Evolutionary conservation across 2,329 filamentous ascomycete genomes (phyloP), one percentile per base, ranked within the genome.

Genomic region (Mycogone perniciosa): DNA sequence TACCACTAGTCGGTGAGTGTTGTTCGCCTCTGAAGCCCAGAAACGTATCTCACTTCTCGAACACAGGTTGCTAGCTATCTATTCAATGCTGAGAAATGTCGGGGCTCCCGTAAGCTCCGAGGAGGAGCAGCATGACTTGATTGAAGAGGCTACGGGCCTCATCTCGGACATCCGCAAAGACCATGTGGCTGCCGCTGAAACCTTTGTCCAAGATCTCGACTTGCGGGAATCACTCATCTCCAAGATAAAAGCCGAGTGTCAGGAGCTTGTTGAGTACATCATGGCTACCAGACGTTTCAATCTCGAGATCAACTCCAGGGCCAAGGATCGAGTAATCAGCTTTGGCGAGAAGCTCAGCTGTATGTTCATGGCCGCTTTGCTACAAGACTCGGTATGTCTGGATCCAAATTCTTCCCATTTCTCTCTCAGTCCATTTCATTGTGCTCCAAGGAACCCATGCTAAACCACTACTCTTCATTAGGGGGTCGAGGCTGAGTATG

Each of bases 341-440:
- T 90, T 93, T 60, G 93, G 93, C 50, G 93, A 99, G 77, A 97
- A 96, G 73, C 75, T 99, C 59, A 95, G 89, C 70, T 97, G 92
- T 69, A 81, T 85, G 31, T 93, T 93, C 67, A 91, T 99, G 86
- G 81, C 92, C 26, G 84, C 86, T 5, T 71, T 97, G 54, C 71
- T 99, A 57, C 83, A 86, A 64, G 90, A 96, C 62, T 77, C 80
- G 61, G 80, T 82, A 63, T 61, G 61, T 56, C 9, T 8, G n/a
- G 31, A 31, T 11, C 7, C 35, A 30, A 40, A 4, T 42, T 5
- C 11, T 13, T 8, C n/a, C 29, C 7, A 37, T 8, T 27, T 27
- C 10, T 10, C 29, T 34, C 7, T 37, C 6, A 11, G 11, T 7
- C 33, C 35, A 20, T n/a, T 40, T 29, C 4, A 7, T 39, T n/a